Conservation (phyloP, 2,329 filamentous ascomycete genomes). For the Harringtonia aguacate region DNA sequence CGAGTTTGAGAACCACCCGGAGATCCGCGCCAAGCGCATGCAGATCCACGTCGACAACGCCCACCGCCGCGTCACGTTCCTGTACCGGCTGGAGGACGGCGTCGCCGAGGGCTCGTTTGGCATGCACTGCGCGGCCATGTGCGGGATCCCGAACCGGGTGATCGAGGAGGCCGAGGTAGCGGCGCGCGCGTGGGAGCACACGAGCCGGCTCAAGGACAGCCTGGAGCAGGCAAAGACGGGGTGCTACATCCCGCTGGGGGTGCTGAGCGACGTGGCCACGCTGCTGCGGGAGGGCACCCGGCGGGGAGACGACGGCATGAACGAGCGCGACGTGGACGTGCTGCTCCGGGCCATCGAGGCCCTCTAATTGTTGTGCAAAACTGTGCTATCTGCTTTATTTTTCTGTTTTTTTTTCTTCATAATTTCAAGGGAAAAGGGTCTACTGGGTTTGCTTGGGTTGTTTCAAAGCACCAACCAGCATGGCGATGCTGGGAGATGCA, state of each 20-base stretch:
- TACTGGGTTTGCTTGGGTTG: no score
- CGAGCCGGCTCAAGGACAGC: constrained; percentile 78
- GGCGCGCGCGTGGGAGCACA: constrained; percentile 90
- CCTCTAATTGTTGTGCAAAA: constrained; percentile 25
- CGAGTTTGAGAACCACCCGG: constrained; percentile 82
- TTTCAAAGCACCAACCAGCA: no score
- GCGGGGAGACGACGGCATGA: constrained; percentile 23
- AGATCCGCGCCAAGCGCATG: constrained; percentile 82
- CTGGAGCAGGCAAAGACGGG: constrained; percentile 70
- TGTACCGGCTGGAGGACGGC: constrained; percentile 88
- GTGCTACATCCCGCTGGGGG: constrained; percentile 72
- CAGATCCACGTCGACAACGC: constrained; percentile 85
- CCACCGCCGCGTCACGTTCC: constrained; percentile 80
- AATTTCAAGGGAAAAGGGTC: no score
- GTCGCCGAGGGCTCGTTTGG: constrained; percentile 95
- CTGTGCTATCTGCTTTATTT: neutral
- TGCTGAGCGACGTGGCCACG: constrained; percentile 80
- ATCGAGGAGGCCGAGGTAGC: constrained; percentile 82
- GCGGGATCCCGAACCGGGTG: constrained; percentile 74
- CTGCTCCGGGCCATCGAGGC: constrained; percentile 49
- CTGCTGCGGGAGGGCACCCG: constrained; percentile 48
- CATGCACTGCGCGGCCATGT: constrained; percentile 99
- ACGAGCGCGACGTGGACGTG: constrained; percentile 44
- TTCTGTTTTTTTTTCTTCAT: neutral
- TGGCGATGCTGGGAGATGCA: no score